phyloP scores from a whole-genome alignment of 345 rosid genomes.

The Hibiscus tridactylites region DNA sequence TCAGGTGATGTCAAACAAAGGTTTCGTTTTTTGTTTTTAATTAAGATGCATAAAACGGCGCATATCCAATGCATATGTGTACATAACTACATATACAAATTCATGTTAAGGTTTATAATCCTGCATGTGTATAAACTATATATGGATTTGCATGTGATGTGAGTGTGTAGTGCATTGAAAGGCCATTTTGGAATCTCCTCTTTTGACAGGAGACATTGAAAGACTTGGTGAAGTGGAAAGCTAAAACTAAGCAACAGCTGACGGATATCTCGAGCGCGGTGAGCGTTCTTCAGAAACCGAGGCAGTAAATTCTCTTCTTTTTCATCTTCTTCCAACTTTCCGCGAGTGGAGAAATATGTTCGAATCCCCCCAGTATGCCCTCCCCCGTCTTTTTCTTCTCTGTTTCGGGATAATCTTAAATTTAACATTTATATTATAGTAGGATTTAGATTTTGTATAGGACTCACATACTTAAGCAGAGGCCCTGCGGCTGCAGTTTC shows the following conservation, averaged over 20 bases:
- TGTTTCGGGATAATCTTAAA: not conserved
- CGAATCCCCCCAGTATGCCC: not conserved
- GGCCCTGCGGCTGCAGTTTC: not conserved
- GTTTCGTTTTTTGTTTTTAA: not conserved
- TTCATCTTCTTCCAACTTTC: not conserved
- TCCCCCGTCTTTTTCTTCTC: not conserved
- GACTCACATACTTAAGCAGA: slow-evolving; percentile 6
- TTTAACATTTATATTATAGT: not conserved
- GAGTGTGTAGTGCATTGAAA: not conserved
- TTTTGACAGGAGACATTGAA: slow-evolving; percentile 55
- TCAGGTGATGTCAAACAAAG: slow-evolving; percentile 43
- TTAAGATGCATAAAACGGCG: not conserved
- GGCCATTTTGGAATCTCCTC: not conserved
- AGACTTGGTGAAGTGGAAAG: slow-evolving; percentile 74
- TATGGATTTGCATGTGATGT: not conserved
- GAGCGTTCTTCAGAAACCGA: slow-evolving; percentile 40
- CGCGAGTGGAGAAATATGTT: slow-evolving; percentile 11
- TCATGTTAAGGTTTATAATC: not conserved
- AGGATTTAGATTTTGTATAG: slow-evolving; percentile 13
- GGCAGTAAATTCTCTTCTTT: slow-evolving; percentile 12
- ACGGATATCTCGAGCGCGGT: slow-evolving; percentile 47
- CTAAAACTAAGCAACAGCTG: slow-evolving; percentile 69
- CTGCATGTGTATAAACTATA: not conserved
- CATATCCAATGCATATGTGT: not conserved
- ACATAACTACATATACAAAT: not conserved